These are phyloP conservation scores for Penicillium sp. DNA, from an alignment of 2,329 filamentous ascomycete species.

Conservation along the genomic window DNA sequence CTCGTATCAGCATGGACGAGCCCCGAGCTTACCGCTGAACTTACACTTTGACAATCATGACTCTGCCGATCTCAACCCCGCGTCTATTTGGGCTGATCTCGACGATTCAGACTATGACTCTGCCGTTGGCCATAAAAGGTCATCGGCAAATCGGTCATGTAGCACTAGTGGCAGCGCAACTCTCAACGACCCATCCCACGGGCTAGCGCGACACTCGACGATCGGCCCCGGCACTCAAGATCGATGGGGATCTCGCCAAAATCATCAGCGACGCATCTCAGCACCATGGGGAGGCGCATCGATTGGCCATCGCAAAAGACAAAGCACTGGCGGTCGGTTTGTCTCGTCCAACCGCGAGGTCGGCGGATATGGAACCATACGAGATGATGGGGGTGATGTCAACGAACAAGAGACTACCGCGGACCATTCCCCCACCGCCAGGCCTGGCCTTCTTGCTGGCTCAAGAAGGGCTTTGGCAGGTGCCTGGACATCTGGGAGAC, in stretches of 20 bases:
- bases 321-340: slow-evolving; percentile 17
- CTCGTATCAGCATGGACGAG: slow-evolving; percentile 36
- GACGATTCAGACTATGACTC: slow-evolving; percentile 65
- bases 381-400: slow-evolving; percentile 19
- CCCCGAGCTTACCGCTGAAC: slow-evolving; percentile 36
- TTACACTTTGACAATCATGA: slow-evolving; percentile 45
- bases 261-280: slow-evolving; percentile 28
- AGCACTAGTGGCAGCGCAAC: slow-evolving; percentile 25
- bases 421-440: neutral
- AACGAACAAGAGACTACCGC: neutral
- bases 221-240: slow-evolving; percentile 21
- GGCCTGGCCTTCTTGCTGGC: slow-evolving; percentile 25
- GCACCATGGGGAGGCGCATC: slow-evolving; percentile 24
- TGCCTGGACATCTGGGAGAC: slow-evolving; percentile 29
- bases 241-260: slow-evolving; percentile 26
- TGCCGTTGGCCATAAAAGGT: slow-evolving; percentile 11
- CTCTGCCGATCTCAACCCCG: slow-evolving; percentile 64
- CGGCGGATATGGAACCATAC: slow-evolving; percentile 30
- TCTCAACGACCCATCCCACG: slow-evolving; percentile 18
- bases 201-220: slow-evolving; percentile 25
- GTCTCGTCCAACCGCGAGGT: slow-evolving; percentile 28
- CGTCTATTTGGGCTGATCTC: slow-evolving; percentile 85
- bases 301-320: slow-evolving; percentile 22
- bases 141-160: slow-evolving; percentile 21
- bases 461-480: slow-evolving; percentile 28